A percentile compares a stretch with the other conserved stretches of the same genome.
Conservation (phyloP, 345 rosid species). For the Sonneratia caseolaris region DNA sequence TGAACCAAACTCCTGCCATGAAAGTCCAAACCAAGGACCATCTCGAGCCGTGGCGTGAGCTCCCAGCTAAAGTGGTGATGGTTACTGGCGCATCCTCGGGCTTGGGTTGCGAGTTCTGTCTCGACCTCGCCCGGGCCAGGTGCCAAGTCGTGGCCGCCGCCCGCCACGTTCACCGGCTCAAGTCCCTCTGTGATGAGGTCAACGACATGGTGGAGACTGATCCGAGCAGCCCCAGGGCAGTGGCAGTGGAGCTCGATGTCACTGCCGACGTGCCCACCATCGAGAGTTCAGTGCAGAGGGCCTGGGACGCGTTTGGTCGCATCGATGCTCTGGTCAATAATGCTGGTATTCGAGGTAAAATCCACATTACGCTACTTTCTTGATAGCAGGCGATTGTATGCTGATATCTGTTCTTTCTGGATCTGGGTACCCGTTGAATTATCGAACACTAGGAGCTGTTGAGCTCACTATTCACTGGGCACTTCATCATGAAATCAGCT, state of each 20-base stretch:
- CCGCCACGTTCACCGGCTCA: slow-evolving; percentile 62
- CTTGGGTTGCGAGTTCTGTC: slow-evolving; percentile 62
- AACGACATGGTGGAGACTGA: slow-evolving; percentile 13
- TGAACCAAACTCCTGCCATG: background rate
- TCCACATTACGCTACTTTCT: background rate
- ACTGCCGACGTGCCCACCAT: slow-evolving; percentile 44
- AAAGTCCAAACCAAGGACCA: background rate
- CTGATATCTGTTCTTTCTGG: background rate
- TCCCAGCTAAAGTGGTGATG: slow-evolving; percentile 58
- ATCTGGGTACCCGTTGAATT: background rate
- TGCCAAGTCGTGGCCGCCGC: slow-evolving; percentile 64
- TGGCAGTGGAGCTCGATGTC: slow-evolving; percentile 65
- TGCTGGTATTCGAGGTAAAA: slow-evolving; percentile 67
- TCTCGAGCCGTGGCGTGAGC: slow-evolving; percentile 64
- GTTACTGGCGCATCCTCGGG: slow-evolving; percentile 92
- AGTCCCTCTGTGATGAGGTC: slow-evolving; percentile 58
- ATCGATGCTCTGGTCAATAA: slow-evolving; percentile 68
- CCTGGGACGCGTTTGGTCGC: slow-evolving; percentile 68
- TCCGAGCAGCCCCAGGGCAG: slow-evolving; percentile 29
- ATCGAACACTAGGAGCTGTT: background rate
- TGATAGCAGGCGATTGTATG: background rate
- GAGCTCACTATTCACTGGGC: background rate
- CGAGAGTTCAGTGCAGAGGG: slow-evolving; percentile 30
- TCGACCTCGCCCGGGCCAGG: slow-evolving; percentile 58
- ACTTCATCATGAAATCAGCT: background rate